Base-by-base conservation (phyloP, 169 alveolate species). In the Plasmodium vivax region DNA sequence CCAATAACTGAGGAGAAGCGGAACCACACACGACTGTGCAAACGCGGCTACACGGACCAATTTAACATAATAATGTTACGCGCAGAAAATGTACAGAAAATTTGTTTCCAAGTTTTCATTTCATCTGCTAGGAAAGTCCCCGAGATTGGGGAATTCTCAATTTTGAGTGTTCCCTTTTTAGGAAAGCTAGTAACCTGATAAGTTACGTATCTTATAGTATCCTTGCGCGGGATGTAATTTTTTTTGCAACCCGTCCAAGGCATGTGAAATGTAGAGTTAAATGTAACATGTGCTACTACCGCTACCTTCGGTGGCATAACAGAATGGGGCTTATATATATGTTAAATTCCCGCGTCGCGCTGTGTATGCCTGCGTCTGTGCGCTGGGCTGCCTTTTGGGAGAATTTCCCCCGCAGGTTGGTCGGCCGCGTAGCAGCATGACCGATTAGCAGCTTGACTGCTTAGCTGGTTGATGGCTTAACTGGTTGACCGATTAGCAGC, bases 41-140 rank as follows among this genome's bases (percentile, higher is more conserved):
- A 14, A 51, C 62, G 27, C 19, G 27, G 62, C 62, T 19, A 51
- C 62, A 23, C 62, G 73, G 71, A 4, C 4, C 23, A 85, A 88
- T 88, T 88, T 88, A 88, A 88, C 94, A 41, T 68, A 88, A 68
- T 88, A 88, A 88, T 88, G 94, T 88, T 88, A 88, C 82, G 47
- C 71, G 90, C 94, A 88, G 94, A 88, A 88, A 77, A n/a, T 88
- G 51, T 88, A 88, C 94, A 88, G 94, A 80, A 88, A 88, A 88
- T 88, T 80, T 80, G 36, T 85, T 47, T 47, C 19, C 43, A 36
- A 56, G 43, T 88, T 88, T 88, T 88, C 94, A 88, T 88, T 88
- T 88, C 83, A 62, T 88, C 94, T 88, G 94, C 74, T 38, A 14
- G 94, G 94, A 88, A 88, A 88, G 94, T 88, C 94, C 94, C 94